Evolutionary conservation across 1,139 yeast genomes (phyloP), one percentile per base, ranked within the genome.

Genomic region (Geotrichum bryndzae): DNA sequence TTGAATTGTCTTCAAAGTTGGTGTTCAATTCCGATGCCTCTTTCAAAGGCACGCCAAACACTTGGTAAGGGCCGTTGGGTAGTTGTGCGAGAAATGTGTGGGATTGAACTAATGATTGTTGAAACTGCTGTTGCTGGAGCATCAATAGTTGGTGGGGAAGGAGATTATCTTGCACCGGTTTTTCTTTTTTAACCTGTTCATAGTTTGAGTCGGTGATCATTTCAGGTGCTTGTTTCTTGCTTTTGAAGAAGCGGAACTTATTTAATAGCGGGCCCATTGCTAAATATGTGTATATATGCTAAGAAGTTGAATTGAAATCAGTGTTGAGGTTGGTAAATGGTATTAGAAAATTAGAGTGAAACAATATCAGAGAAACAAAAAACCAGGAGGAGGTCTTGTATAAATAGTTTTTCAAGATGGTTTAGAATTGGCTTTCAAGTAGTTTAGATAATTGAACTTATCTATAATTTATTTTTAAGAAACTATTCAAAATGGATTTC

Each of bases 41-140:
- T 35, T 65, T 66, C 52, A 72, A 61, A 2, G 69, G 60, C 56
- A 66, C 51, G 5, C 72, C 73, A 65, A 72, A 72, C 8, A 72
- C 70, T 23, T 69, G 41, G 41, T 35, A 51, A 6, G 53, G 38
- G 53, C 53, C 53, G 3, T 27, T 18, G 11, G 53, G 29, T n/a
- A 46, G 15, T n/a, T 22, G n/a, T 69, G 27, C 18, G 23, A 41
- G 25, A 29, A 54, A 29, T 3, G 25, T 35, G 27, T 35, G 54
- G 1, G 53, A 41, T 10, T 52, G 56, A 23, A 57, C 66, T 54
- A 33, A 3, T 11, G 31, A 23, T 11, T 54, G 60, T 4, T 46
- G 29, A n/a, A 51, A 25, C 31, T 25, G 46, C 27, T 27, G 45
- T 41, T 33, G 29, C 23, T 50, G 54, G 13, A 50, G 38, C 48